Conservation (phyloP, 352 stramenopile species). For the Discostella stelligera region DNA sequence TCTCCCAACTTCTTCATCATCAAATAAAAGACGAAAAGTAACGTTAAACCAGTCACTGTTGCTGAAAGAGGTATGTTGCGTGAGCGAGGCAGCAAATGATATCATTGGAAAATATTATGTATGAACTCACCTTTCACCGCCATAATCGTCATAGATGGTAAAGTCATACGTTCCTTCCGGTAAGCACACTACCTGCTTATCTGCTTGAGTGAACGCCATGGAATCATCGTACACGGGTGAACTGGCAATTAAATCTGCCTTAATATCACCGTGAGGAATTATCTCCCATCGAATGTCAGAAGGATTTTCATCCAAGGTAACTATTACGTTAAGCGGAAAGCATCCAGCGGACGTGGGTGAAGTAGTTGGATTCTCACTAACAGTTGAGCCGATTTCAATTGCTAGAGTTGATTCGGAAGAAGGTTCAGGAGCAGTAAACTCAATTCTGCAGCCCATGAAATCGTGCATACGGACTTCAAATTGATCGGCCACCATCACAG, state of each 20-base stretch:
- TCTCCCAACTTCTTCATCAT: conserved; percentile 8
- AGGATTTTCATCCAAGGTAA: conserved; percentile 12
- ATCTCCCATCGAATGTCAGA: conserved; percentile 19
- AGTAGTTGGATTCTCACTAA: conserved; percentile 2
- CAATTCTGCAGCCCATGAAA: conserved; percentile 16
- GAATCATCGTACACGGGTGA: conserved; percentile 6
- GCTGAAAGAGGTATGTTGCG: conserved; percentile 8
- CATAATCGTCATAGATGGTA: conserved; percentile 27
- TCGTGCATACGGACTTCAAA: conserved; percentile 16
- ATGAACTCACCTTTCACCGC: conserved; percentile 26
- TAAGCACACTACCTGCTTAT: conserved; percentile 11
- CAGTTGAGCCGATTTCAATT: conserved; percentile 1
- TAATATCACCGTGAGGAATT: conserved; percentile 1
- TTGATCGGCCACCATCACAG: conserved; percentile 6
- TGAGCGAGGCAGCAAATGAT: conserved; percentile 7
- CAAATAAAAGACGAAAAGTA: conserved; percentile 16
- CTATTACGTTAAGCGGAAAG: neutral
- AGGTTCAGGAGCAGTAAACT: conserved; percentile 1
- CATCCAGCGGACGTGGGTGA: neutral
- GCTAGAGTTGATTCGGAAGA: neutral
- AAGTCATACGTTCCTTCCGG: conserved; percentile 18
- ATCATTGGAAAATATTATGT: neutral
- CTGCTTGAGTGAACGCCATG: conserved; percentile 4
- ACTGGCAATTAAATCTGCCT: neutral
- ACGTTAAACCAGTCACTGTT: conserved; percentile 10